These are phyloP conservation scores for Berkeleyomyces rouxiae DNA, from an alignment of 2,329 filamentous ascomycete genomes.

Conservation along the genomic window DNA sequence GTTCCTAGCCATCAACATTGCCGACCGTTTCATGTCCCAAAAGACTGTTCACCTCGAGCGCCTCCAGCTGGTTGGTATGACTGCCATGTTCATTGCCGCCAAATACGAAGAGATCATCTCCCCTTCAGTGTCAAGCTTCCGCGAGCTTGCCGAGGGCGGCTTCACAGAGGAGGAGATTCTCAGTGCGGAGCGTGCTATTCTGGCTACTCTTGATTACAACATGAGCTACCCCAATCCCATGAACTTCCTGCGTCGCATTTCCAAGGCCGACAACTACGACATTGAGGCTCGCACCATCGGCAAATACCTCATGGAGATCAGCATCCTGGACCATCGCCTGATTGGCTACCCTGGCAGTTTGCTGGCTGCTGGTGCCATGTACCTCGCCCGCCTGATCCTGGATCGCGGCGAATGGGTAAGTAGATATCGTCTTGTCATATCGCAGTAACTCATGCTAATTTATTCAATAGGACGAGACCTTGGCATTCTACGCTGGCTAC, in stretches of 20 bases:
- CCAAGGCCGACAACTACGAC: constrained; percentile 98
- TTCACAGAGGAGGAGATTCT: constrained; percentile 92
- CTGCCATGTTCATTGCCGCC: constrained; percentile 97
- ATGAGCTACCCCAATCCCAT: constrained; percentile 98
- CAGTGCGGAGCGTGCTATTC: constrained; percentile 88
- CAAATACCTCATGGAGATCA: constrained; percentile 97
- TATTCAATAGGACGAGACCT: constrained; percentile 51
- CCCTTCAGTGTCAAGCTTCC: constrained; percentile 92
- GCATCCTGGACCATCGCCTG: constrained; percentile 85
- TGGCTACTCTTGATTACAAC: constrained; percentile 84
- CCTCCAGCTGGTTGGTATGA: constrained; percentile 89
- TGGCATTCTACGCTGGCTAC: constrained; percentile 86
- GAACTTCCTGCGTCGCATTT: constrained; percentile 98
- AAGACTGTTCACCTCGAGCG: constrained; percentile 94
- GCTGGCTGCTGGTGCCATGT: constrained; percentile 86
- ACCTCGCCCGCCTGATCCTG: constrained; percentile 75
- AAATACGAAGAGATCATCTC: constrained; percentile 98
- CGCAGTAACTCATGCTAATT: constrained; percentile 19
- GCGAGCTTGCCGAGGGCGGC: constrained; percentile 88
- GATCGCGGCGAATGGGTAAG: constrained; percentile 82
- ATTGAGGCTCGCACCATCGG: constrained; percentile 92
- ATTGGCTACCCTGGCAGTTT: constrained; percentile 80
- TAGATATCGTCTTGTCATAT: constrained; percentile 14
- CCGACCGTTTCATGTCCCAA: constrained; percentile 88
- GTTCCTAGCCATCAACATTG: constrained; percentile 94